Percentiles rank a stretch among this genome's conserved stretches.
Evolutionary conservation across 108 stramenopile species (phyloP).

Genomic region (Cyclotella atomus): DNA sequence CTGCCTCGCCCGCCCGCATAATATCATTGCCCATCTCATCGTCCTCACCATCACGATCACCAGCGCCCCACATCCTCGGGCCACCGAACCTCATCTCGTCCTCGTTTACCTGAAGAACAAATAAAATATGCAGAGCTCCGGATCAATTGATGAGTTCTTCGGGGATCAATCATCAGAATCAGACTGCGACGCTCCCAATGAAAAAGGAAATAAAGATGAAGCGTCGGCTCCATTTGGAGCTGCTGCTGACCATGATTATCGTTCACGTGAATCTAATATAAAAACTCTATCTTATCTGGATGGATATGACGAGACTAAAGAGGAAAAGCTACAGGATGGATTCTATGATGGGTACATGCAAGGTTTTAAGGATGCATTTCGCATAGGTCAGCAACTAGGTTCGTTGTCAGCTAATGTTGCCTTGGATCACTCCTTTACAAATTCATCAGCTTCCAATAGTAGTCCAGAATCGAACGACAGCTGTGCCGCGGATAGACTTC

Average conservation of each 20-base stretch:
- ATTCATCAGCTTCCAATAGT: not conserved
- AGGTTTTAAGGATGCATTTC: conserved; percentile 50
- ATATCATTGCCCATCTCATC: no score
- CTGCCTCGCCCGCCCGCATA: no score
- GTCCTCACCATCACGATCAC: no score
- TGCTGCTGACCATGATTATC: conserved; percentile 32
- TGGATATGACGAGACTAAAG: conserved; percentile 71
- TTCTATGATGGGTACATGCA: conserved; percentile 75
- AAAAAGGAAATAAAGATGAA: no score
- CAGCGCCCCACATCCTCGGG: no score
- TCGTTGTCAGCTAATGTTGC: conserved; percentile 31
- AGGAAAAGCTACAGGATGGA: conserved; percentile 73
- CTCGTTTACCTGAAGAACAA: no score
- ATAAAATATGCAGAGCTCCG: not conserved
- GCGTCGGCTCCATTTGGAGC: conserved; percentile 23
- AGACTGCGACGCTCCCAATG: conserved; percentile 14
- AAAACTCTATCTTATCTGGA: conserved; percentile 61
- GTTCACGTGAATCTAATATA: conserved; percentile 24
- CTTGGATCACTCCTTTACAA: not conserved
- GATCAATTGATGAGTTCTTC: conserved; percentile 41
- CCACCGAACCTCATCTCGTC: no score
- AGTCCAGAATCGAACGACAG: not conserved
- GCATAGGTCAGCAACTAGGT: conserved; percentile 64
- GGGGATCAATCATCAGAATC: conserved; percentile 49
- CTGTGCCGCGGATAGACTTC: conserved; percentile 3